Conservation (phyloP, 345 rosid genomes). For the Acer saccharum region DNA sequence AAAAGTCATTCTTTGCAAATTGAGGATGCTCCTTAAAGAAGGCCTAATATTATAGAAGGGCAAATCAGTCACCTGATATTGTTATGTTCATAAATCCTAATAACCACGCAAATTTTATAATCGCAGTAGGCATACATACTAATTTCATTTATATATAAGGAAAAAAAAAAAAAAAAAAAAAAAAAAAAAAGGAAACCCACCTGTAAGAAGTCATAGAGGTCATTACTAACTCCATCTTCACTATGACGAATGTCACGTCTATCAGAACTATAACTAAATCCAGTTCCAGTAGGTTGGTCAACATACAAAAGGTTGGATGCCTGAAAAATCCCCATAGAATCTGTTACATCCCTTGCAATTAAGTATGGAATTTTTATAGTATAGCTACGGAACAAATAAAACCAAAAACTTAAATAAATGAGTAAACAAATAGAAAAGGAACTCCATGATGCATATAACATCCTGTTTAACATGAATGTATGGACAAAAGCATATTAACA, state of each 20-base stretch:
- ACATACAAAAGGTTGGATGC: conserved; percentile 90
- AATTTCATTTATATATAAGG: neutral
- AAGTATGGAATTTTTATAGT: neutral
- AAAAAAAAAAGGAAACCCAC: conserved; percentile 35
- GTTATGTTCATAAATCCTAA: neutral
- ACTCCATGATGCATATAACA: neutral
- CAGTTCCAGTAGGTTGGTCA: conserved; percentile 98
- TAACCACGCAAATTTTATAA: neutral
- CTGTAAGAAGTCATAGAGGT: conserved; percentile 96
- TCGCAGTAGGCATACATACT: neutral
- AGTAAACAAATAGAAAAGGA: neutral
- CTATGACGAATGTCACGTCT: conserved; percentile 80
- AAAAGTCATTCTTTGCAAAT: conserved; percentile 76
- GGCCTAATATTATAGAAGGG: conserved; percentile 48
- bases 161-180: neutral
- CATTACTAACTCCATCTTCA: conserved; percentile 88
- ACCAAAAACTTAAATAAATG: neutral
- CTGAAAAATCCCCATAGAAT: conserved; percentile 41
- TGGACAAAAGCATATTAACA: neutral
- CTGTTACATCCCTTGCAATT: neutral
- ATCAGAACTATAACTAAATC: conserved; percentile 92
- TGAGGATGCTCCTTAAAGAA: conserved; percentile 93
- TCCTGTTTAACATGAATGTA: neutral
- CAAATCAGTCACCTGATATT: conserved; percentile 8
- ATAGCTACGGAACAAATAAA: neutral